Conservation (phyloP, 768 basidiomycete genomes). For the Brasilioporus rufonigricans region DNA sequence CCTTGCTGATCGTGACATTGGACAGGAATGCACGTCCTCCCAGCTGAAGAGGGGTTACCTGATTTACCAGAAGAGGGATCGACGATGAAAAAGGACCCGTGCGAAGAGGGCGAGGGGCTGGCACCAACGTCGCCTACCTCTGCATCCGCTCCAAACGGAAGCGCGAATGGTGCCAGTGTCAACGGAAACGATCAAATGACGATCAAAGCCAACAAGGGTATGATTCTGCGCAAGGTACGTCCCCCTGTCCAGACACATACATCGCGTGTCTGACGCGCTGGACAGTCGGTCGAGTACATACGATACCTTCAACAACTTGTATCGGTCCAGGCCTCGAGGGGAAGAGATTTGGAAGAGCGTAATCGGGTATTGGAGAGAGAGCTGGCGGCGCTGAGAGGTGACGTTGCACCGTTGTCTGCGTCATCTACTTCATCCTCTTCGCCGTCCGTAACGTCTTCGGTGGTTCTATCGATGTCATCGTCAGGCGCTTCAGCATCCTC, state of each 20-base stretch:
- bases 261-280: neutral
- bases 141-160: slow-evolving; percentile 12
- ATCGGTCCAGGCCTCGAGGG: slow-evolving; percentile 71
- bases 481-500: slow-evolving; percentile 6
- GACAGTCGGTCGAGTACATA: slow-evolving; percentile 48
- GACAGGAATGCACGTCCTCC: slow-evolving; percentile 26
- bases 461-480: slow-evolving; percentile 19
- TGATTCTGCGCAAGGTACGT: slow-evolving; percentile 78
- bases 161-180: neutral
- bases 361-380: slow-evolving; percentile 43
- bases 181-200: slow-evolving; percentile 35
- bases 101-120: slow-evolving; percentile 28
- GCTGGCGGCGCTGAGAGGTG: slow-evolving; percentile 24
- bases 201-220: slow-evolving; percentile 93
- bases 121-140: slow-evolving; percentile 22
- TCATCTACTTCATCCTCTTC: slow-evolving; percentile 19
- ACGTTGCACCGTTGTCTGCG: slow-evolving; percentile 2
- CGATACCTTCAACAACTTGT: slow-evolving; percentile 88
- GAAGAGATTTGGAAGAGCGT: slow-evolving; percentile 75
- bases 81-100: slow-evolving; percentile 28
- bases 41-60: slow-evolving; percentile 24
- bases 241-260: neutral
- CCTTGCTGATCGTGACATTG: neutral
- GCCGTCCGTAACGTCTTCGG: slow-evolving; percentile 17
- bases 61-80: slow-evolving; percentile 30